Conservation (phyloP, 345 rosid genomes). For the Camelina neglecta region DNA sequence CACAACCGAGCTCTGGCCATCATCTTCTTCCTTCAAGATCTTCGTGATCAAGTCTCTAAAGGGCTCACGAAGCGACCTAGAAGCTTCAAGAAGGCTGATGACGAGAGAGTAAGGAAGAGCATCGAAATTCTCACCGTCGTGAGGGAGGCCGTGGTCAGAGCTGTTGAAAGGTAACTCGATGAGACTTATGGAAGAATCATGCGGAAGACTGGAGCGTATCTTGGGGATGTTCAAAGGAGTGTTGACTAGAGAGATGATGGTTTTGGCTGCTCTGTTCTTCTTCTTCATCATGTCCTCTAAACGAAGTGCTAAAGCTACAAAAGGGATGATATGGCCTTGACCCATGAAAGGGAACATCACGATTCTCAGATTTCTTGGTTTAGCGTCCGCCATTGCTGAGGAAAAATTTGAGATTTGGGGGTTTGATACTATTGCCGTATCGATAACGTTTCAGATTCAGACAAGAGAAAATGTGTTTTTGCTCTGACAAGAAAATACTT, state of each 20-base stretch:
- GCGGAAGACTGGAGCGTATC: slow-evolving; percentile 58
- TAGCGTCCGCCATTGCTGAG: slow-evolving; percentile 15
- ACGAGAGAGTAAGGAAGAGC: slow-evolving; percentile 67
- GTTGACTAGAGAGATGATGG: slow-evolving; percentile 52
- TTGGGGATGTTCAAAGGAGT: slow-evolving; percentile 68
- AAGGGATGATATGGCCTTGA: slow-evolving; percentile 82
- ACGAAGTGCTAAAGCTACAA: slow-evolving; percentile 68
- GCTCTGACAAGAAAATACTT: neutral
- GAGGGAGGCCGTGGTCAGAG: slow-evolving; percentile 76
- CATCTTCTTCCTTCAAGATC: slow-evolving; percentile 23
- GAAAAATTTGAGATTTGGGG: neutral
- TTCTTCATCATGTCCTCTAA: slow-evolving; percentile 46
- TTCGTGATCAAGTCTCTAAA: slow-evolving; percentile 43
- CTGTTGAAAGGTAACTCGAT: slow-evolving; percentile 64
- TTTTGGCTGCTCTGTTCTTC: slow-evolving; percentile 10
- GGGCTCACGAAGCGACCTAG: slow-evolving; percentile 54
- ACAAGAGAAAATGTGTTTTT: slow-evolving; percentile 9
- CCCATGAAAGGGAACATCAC: slow-evolving; percentile 85
- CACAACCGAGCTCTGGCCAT: slow-evolving; percentile 44
- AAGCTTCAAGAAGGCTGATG: slow-evolving; percentile 58
- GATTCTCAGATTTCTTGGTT: slow-evolving; percentile 41
- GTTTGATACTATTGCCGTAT: neutral
- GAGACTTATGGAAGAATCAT: slow-evolving; percentile 56
- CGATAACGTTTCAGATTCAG: slow-evolving; percentile 16
- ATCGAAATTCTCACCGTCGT: slow-evolving; percentile 65